Conservation (phyloP, 148 eudicot genomes). For the Chenopodium suecicum region DNA sequence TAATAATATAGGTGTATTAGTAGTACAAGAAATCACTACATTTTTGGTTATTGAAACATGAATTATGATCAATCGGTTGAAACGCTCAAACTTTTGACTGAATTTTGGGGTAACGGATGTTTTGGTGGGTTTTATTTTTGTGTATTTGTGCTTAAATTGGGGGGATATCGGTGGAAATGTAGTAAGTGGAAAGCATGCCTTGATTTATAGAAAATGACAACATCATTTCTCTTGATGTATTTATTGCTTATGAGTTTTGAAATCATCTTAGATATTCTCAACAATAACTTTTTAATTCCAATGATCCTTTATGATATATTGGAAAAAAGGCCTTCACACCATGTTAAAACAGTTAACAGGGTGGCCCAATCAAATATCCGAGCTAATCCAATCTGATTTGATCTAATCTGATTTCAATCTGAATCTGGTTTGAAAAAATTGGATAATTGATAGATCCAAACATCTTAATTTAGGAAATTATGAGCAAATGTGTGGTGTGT, state of each 20-base stretch:
- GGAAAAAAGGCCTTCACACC: too few species aligned
- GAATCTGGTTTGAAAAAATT: too few species aligned
- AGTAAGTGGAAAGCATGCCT: slow-evolving; percentile 15
- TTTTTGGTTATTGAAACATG: slow-evolving; percentile 18
- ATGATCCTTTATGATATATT: too few species aligned
- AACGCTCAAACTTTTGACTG: slow-evolving; percentile 36
- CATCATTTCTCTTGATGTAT: slow-evolving; percentile 2
- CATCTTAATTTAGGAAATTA: too few species aligned
- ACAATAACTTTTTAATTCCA: background rate
- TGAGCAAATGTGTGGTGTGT: too few species aligned
- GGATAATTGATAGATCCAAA: too few species aligned
- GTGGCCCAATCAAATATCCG: too few species aligned
- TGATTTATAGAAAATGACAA: slow-evolving; percentile 7
- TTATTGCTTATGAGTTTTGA: background rate
- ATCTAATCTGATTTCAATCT: too few species aligned
- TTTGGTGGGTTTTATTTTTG: background rate
- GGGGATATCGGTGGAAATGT: slow-evolving; percentile 12
- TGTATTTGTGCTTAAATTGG: slow-evolving; percentile 7
- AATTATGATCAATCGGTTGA: slow-evolving; percentile 17
- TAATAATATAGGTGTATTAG: background rate
- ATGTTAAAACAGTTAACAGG: too few species aligned
- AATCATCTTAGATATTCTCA: background rate
- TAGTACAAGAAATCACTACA: background rate
- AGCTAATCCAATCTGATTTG: too few species aligned
- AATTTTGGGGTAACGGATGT: slow-evolving; percentile 26